These are phyloP conservation scores for Sisymbrium altissimum DNA, from an alignment of 345 rosid genomes.

Conservation along the genomic window DNA sequence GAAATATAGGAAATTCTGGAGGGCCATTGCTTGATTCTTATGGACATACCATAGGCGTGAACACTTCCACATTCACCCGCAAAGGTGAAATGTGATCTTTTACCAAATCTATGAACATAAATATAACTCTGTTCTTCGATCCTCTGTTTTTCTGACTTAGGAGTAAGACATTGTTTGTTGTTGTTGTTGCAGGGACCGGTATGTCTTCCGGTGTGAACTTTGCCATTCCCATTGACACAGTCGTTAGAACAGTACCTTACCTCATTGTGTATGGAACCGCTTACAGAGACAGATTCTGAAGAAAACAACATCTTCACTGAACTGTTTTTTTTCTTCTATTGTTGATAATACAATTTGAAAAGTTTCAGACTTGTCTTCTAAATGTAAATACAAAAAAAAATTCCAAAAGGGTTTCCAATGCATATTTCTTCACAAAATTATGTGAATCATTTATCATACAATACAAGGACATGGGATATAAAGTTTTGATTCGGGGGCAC, in stretches of 20 bases:
- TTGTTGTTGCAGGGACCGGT: conserved; percentile 58
- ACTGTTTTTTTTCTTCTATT: no score
- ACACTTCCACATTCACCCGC: conserved; percentile 83
- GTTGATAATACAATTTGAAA: background rate
- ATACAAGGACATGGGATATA: background rate
- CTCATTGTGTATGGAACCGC: conserved; percentile 87
- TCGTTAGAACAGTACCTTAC: conserved; percentile 63
- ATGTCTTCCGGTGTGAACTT: conserved; percentile 81
- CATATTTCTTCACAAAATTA: conserved; percentile 4
- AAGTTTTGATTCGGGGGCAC: background rate
- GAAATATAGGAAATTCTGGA: conserved; percentile 62
- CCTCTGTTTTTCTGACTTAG: background rate
- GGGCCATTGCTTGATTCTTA: conserved; percentile 74
- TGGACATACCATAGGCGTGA: conserved; percentile 86
- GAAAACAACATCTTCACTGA: background rate
- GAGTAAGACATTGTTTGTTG: background rate
- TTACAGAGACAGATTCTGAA: conserved; percentile 68
- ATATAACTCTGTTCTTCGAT: background rate
- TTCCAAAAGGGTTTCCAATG: background rate
- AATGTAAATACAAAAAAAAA: background rate
- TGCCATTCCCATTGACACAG: conserved; percentile 76
- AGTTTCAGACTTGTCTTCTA: background rate
- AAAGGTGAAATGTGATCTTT: conserved; percentile 44
- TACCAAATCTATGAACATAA: background rate
- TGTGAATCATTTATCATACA: background rate